Conservation (phyloP, 1,284 basidiomycete species). For the Pseudozyma flocculosa region DNA sequence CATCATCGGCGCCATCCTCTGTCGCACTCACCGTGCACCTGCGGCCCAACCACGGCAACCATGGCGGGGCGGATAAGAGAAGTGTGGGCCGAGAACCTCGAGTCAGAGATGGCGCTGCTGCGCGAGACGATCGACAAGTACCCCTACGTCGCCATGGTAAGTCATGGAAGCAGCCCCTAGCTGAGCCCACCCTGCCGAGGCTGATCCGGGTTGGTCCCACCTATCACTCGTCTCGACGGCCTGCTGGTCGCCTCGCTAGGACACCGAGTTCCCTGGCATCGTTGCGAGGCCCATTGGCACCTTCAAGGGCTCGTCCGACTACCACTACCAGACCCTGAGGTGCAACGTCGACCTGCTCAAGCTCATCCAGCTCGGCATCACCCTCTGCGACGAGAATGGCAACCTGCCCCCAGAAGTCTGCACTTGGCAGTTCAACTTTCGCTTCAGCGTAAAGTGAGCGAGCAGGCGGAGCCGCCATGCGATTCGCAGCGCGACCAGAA, state of each 20-base stretch:
- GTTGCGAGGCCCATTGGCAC: slow-evolving; percentile 94
- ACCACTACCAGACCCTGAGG: slow-evolving; percentile 98
- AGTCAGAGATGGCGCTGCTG: slow-evolving; percentile 83
- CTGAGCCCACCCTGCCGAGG: background rate
- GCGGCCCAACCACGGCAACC: slow-evolving; percentile 9
- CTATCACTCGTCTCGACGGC: no score
- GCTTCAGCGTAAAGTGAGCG: slow-evolving; percentile 69
- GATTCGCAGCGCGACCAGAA: no score
- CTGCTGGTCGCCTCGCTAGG: no score
- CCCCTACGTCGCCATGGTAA: slow-evolving; percentile 85
- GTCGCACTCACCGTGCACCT: no score
- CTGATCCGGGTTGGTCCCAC: no score
- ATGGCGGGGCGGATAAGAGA: slow-evolving; percentile 62
- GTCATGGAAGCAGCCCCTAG: no score
- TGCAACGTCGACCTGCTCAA: slow-evolving; percentile 93
- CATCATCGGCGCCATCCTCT: background rate
- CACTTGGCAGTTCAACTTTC: slow-evolving; percentile 99
- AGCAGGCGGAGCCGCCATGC: no score
- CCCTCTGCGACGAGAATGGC: slow-evolving; percentile 88
- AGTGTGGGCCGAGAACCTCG: slow-evolving; percentile 92
- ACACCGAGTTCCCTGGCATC: slow-evolving; percentile 98
- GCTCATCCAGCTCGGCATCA: slow-evolving; percentile 96
- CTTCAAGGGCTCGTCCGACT: slow-evolving; percentile 95
- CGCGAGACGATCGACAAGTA: slow-evolving; percentile 84
- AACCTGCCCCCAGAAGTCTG: slow-evolving; percentile 76